Conservation (phyloP, 2,329 filamentous ascomycete genomes). For the Colletotrichum sp. region DNA sequence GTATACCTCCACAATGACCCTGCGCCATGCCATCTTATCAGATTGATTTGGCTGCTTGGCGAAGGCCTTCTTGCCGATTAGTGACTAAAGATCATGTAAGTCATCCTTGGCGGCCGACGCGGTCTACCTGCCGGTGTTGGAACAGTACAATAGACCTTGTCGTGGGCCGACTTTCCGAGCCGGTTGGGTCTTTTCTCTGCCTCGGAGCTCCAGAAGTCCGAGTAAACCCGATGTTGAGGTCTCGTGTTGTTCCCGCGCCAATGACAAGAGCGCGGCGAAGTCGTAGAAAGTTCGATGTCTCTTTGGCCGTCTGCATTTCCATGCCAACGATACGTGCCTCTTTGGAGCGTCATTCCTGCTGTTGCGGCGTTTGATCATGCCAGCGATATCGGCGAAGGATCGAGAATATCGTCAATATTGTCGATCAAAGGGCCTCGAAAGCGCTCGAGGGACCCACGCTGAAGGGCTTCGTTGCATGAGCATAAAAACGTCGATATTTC, state of each 20-base stretch:
- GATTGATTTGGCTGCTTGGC: neutral
- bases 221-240: neutral
- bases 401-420: neutral
- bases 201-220: neutral
- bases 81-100: neutral
- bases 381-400: neutral
- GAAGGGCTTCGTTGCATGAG: neutral
- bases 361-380: neutral
- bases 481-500: neutral
- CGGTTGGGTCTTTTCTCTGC: neutral
- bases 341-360: neutral
- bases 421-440: neutral
- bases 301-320: neutral
- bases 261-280: neutral
- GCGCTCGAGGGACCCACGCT: neutral
- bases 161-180: neutral
- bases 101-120: neutral
- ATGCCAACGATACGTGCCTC: neutral
- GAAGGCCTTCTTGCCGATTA: neutral
- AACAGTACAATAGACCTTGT: neutral
- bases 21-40: neutral
- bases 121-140: neutral
- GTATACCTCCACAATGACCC: neutral
- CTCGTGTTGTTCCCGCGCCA: neutral
- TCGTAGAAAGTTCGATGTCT: neutral